phyloP scores from a whole-genome alignment of 2,329 filamentous ascomycete species.

The Thielaviopsis punctulata region DNA sequence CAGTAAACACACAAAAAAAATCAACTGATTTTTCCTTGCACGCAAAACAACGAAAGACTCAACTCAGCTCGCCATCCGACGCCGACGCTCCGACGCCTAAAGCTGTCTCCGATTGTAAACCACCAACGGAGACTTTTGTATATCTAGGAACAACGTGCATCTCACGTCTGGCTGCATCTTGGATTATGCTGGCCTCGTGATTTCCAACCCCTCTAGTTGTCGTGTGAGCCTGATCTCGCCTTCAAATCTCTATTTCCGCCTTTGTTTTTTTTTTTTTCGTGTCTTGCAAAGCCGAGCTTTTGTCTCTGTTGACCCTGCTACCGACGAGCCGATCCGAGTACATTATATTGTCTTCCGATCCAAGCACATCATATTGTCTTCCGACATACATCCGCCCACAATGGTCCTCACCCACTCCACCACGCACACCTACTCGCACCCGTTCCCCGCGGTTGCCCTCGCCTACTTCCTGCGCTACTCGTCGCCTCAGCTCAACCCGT shows the following conservation, averaged over 20 bases:
- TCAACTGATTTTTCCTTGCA: neutral
- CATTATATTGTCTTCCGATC: too few relatives aligned
- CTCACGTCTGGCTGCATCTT: neutral
- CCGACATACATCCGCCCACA: conserved; percentile 15
- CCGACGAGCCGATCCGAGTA: neutral
- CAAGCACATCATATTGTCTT: neutral
- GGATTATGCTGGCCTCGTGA: neutral
- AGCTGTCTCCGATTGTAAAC: neutral
- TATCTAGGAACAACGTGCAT: neutral
- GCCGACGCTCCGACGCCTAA: neutral
- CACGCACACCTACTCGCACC: conserved; percentile 60
- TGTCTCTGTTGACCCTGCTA: neutral
- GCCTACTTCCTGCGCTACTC: conserved; percentile 83
- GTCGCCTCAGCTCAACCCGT: conserved; percentile 52
- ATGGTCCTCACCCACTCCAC: conserved; percentile 50
- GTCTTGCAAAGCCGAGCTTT: neutral
- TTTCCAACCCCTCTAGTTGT: neutral
- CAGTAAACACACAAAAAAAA: neutral
- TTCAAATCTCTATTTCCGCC: neutral
- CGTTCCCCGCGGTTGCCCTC: conserved; percentile 70
- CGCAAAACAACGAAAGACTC: too few relatives aligned
- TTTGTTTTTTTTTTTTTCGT: neutral
- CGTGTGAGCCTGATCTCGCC: neutral
- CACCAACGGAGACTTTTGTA: too few relatives aligned
- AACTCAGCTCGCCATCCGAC: too few relatives aligned